phyloP scores from a whole-genome alignment of 2,329 filamentous ascomycete genomes.

The Colletotrichum navitas region DNA sequence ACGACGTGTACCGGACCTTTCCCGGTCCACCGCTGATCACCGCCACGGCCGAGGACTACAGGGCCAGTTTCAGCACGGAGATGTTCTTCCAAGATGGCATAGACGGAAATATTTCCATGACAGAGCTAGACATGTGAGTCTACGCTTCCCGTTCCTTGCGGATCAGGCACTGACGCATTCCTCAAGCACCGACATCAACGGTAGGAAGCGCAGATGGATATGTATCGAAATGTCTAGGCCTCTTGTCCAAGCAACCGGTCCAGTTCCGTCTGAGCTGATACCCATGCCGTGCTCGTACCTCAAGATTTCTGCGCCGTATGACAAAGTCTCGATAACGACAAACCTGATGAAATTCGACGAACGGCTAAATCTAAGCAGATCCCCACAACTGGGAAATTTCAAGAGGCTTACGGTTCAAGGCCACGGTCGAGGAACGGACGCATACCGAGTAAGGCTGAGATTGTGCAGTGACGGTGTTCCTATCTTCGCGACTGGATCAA shows the following conservation, averaged over 20 bases:
- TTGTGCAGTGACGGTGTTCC: slow-evolving; percentile 36
- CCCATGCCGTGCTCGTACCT: slow-evolving; percentile 33
- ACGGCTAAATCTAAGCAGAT: not conserved
- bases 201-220: slow-evolving; percentile 25
- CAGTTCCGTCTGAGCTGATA: slow-evolving; percentile 24
- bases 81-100: slow-evolving; percentile 16
- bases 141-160: not conserved
- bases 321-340: slow-evolving; percentile 14
- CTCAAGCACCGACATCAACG: slow-evolving; percentile 24
- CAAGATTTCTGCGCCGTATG: slow-evolving; percentile 35
- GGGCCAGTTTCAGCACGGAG: slow-evolving; percentile 3
- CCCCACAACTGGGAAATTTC: slow-evolving; percentile 7
- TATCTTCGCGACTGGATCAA: slow-evolving; percentile 23
- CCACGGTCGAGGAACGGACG: not conserved
- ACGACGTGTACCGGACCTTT: not conserved
- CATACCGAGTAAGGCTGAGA: slow-evolving; percentile 18
- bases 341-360: not conserved
- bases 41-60: not conserved
- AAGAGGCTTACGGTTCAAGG: not conserved
- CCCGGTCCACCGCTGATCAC: slow-evolving; percentile 4
- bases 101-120: slow-evolving; percentile 15
- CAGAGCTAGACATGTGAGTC: slow-evolving; percentile 38
- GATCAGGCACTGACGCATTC: not conserved
- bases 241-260: slow-evolving; percentile 18
- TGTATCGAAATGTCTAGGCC: slow-evolving; percentile 32